Conservation (phyloP, 345 rosid species). For the Psidium friedrichsthalianum region DNA sequence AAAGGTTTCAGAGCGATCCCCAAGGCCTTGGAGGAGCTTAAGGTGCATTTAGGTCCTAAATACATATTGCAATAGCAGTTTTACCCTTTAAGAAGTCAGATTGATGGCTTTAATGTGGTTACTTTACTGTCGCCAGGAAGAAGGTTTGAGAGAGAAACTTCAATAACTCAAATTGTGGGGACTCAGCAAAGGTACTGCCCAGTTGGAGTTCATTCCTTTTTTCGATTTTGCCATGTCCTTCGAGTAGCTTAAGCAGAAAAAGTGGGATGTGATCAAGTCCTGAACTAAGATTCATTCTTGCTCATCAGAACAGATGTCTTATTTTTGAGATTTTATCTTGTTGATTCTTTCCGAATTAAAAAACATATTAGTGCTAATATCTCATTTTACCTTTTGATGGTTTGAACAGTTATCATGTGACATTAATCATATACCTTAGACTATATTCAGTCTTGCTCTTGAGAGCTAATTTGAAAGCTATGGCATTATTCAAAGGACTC, state of each 20-base stretch:
- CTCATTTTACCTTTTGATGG: neutral
- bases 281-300: neutral
- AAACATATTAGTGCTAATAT: neutral
- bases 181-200: constrained; percentile 26
- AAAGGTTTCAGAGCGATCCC: constrained; percentile 68
- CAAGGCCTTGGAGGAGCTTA: constrained; percentile 36
- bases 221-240: neutral
- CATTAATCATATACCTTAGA: neutral
- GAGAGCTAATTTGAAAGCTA: neutral
- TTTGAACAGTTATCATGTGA: neutral
- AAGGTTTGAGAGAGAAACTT: constrained; percentile 49
- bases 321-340: neutral
- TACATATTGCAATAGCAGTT: neutral
- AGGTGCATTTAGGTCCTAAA: constrained; percentile 13
- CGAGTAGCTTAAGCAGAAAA: neutral
- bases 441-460: neutral
- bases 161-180: constrained; percentile 19
- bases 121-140: constrained; percentile 23
- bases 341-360: neutral
- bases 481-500: neutral
- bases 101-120: neutral
- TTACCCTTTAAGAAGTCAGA: neutral
- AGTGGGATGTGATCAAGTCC: neutral
- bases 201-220: neutral
- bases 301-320: neutral